Percentiles rank a stretch among this genome's conserved stretches.
Evolutionary conservation across 495 filamentous ascomycete genomes (phyloP).

Genomic region (Monascus purpureus): DNA sequence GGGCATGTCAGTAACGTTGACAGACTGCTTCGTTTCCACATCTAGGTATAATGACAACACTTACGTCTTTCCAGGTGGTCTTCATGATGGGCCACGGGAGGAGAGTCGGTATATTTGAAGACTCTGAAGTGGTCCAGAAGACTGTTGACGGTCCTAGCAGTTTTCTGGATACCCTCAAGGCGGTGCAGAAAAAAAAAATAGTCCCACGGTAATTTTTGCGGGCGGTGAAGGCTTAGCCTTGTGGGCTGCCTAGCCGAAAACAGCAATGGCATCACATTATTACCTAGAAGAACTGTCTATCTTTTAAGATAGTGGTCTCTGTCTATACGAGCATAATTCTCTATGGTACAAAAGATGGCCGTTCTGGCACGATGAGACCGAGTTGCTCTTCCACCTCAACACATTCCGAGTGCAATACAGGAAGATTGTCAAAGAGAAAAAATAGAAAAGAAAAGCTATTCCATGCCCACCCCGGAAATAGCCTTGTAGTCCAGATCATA

Average conservation of each 20-base stretch:
- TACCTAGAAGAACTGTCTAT: too few species aligned
- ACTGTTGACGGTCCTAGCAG: too few species aligned
- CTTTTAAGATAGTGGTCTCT: too few species aligned
- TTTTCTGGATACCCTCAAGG: too few species aligned
- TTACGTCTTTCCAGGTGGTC: constrained; percentile 57
- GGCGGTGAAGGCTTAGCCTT: constrained; percentile 5
- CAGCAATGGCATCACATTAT: too few species aligned
- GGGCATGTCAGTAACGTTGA: constrained; percentile 16
- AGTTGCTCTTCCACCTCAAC: neutral
- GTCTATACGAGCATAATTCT: too few species aligned
- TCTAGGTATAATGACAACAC: too few species aligned
- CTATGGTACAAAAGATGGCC: constrained; percentile 10
- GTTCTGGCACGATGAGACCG: neutral
- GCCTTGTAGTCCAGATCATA: constrained; percentile 13
- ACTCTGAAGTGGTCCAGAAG: constrained; percentile 5
- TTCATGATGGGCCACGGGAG: constrained; percentile 41
- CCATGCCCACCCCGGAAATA: constrained; percentile 2
- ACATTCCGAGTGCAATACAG: neutral
- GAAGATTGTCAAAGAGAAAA: neutral
- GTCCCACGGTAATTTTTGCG: constrained; percentile 4
- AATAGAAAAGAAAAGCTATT: neutral
- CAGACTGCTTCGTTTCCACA: too few species aligned
- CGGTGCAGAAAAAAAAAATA: too few species aligned
- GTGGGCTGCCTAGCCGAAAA: neutral
- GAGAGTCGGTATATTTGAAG: constrained; percentile 11